Conservation (phyloP, 1,139 yeast species). For the Yueomyces sp. region DNA sequence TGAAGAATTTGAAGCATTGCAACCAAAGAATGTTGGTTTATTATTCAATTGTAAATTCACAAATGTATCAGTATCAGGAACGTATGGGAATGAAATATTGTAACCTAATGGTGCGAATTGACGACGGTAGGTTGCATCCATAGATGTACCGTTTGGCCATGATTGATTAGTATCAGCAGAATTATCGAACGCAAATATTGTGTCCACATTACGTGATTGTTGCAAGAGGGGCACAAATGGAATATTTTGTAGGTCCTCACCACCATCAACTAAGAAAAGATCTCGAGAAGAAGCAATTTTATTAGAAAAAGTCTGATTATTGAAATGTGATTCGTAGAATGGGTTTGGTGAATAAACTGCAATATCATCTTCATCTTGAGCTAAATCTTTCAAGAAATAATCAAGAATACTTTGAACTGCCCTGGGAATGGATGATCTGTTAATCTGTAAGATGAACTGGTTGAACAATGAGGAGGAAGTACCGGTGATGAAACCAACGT, state of each 20-base stretch:
- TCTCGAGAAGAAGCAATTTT: slow-evolving; percentile 29
- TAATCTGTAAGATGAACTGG: slow-evolving; percentile 48
- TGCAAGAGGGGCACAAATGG: slow-evolving; percentile 69
- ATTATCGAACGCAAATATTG: slow-evolving; percentile 73
- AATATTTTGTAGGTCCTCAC: slow-evolving; percentile 65
- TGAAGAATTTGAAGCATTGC: slow-evolving; percentile 55
- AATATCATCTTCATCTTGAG: slow-evolving; percentile 43
- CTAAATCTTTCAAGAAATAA: slow-evolving; percentile 31
- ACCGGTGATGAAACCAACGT: slow-evolving; percentile 62
- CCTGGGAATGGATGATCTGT: slow-evolving; percentile 46
- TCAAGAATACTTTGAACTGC: slow-evolving; percentile 8
- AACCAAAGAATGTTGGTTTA: slow-evolving; percentile 75
- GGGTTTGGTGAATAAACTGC: slow-evolving; percentile 70
- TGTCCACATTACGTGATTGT: slow-evolving; percentile 56
- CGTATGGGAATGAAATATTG: slow-evolving; percentile 64
- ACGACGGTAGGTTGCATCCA: slow-evolving; percentile 51
- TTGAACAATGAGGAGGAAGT: slow-evolving; percentile 71
- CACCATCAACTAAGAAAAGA: slow-evolving; percentile 68
- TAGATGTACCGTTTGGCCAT: slow-evolving; percentile 71
- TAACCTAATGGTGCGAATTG: slow-evolving; percentile 52
- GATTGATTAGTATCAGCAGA: slow-evolving; percentile 56
- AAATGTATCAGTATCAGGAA: slow-evolving; percentile 59
- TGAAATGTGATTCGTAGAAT: slow-evolving; percentile 22
- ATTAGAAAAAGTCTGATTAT: slow-evolving; percentile 25
- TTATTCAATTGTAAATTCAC: slow-evolving; percentile 39